These are phyloP conservation scores for Chaetomium globosum DNA, from an alignment of 2,329 filamentous ascomycete species.

Conservation along the genomic window DNA sequence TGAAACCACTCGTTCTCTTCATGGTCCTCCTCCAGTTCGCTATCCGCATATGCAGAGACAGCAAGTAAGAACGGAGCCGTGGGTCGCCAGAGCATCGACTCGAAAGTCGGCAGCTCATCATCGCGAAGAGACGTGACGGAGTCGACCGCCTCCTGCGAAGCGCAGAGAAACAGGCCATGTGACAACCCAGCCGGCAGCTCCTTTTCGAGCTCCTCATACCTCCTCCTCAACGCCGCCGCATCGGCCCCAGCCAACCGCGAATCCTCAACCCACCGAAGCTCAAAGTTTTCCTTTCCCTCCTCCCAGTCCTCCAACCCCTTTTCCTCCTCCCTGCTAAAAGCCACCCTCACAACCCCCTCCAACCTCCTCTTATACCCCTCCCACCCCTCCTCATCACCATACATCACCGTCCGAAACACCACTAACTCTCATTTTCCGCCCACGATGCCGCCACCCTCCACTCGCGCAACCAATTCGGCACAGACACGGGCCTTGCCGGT, in stretches of 20 bases:
- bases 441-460: neutral
- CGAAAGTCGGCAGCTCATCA: neutral
- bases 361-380: neutral
- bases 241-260: neutral
- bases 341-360: neutral
- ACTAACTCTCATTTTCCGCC: neutral
- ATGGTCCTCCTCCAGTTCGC: neutral
- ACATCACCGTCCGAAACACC: neutral
- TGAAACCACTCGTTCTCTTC: neutral
- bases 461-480: neutral
- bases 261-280: neutral
- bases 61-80: neutral
- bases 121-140: neutral
- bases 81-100: neutral
- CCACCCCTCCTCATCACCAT: neutral
- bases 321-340: neutral
- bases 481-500: neutral
- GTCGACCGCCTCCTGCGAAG: neutral
- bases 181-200: neutral
- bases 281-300: neutral
- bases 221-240: neutral
- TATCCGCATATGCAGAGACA: neutral
- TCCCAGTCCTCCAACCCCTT: neutral
- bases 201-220: neutral
- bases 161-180: neutral